These are phyloP conservation scores for Rhizophagus sp. DNA, from an alignment of 192 early-diverging fungal genomes.

Conservation along the genomic window DNA sequence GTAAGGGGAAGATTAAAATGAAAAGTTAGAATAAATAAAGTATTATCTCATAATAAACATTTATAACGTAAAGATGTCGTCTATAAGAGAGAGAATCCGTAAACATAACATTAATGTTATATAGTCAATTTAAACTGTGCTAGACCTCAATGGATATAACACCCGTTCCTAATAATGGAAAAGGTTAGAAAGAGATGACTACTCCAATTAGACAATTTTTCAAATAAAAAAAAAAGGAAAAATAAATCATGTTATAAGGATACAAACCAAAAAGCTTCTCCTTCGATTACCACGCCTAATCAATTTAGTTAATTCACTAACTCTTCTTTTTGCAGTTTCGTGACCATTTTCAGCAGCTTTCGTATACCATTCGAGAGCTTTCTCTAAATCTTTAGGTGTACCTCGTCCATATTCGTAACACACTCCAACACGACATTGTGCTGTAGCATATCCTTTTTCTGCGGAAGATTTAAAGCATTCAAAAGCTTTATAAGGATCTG, in stretches of 20 bases:
- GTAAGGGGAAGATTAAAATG: not conserved
- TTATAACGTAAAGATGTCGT: not conserved
- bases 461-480: constrained; percentile 7
- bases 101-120: not conserved
- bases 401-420: constrained; percentile 32
- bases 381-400: constrained; percentile 12
- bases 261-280: constrained; percentile 19
- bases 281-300: not conserved
- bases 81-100: no score
- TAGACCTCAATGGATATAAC: constrained; percentile 6
- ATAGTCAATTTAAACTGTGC: not conserved
- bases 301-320: not conserved
- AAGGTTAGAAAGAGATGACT: not conserved
- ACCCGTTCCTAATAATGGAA: not conserved
- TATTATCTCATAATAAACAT: not conserved
- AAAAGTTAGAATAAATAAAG: no score
- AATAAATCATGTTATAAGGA: no score
- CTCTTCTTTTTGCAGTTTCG: constrained; percentile 22
- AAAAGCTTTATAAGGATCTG: constrained; percentile 21
- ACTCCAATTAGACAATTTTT: not conserved
- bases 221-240: not conserved
- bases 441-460: constrained; percentile 27
- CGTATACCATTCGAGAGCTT: constrained; percentile 27
- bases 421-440: constrained; percentile 18
- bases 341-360: constrained; percentile 24